phyloP scores from a whole-genome alignment of 106 monocot species.

The Amphibolis antarctica region DNA sequence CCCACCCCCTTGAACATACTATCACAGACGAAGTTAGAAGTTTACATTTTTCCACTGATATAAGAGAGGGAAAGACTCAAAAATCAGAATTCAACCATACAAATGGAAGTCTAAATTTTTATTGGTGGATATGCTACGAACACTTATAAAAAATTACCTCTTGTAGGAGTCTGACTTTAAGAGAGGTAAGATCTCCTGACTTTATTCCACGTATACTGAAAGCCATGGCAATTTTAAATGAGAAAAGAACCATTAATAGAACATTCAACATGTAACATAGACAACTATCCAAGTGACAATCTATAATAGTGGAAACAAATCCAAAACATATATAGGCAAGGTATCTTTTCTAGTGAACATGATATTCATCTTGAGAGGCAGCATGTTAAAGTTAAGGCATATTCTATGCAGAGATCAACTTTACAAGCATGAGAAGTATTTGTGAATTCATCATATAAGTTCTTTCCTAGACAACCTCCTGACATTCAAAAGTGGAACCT shows the following conservation, averaged over 20 bases:
- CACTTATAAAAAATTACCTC: slow-evolving; percentile 36
- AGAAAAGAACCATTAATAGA: not conserved
- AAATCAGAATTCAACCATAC: not conserved
- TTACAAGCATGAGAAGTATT: too few species aligned
- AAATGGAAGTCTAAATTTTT: too few species aligned
- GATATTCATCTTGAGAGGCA: too few species aligned
- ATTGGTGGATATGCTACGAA: not conserved
- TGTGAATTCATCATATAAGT: not conserved
- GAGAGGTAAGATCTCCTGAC: slow-evolving; percentile 44
- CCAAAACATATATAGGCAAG: too few species aligned
- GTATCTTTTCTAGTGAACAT: too few species aligned
- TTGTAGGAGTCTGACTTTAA: slow-evolving; percentile 65
- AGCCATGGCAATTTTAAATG: not conserved
- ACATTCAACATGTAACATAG: not conserved
- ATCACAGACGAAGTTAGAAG: too few species aligned
- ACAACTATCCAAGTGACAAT: not conserved
- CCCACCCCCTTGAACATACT: too few species aligned
- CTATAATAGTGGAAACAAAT: too few species aligned
- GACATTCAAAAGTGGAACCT: slow-evolving; percentile 78
- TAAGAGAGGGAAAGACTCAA: not conserved
- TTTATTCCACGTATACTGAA: slow-evolving; percentile 80
- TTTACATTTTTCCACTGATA: too few species aligned
- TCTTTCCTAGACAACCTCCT: slow-evolving; percentile 44
- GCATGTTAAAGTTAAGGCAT: too few species aligned
- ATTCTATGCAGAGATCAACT: too few species aligned